Conservation (phyloP, 768 basidiomycete species). For the Auriscalpium microsporum region DNA sequence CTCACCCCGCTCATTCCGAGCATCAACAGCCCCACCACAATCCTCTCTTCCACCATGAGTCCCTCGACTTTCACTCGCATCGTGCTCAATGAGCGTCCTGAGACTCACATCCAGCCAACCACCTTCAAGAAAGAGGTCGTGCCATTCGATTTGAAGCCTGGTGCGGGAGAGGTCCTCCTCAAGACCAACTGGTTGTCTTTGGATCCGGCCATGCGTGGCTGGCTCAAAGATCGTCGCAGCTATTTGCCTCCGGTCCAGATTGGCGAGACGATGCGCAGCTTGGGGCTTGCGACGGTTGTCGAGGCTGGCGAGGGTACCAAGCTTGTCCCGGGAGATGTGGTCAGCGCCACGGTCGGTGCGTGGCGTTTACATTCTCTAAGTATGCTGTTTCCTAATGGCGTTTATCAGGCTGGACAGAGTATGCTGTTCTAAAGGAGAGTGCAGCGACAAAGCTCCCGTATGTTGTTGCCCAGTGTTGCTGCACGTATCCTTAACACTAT, state of each 20-base stretch:
- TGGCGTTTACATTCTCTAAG: neutral
- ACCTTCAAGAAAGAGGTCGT: slow-evolving; percentile 63
- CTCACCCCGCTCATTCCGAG: too few species aligned
- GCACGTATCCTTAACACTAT: neutral
- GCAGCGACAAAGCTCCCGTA: slow-evolving; percentile 47
- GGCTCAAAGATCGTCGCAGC: slow-evolving; percentile 63
- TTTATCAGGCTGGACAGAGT: slow-evolving; percentile 68
- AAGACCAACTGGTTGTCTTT: slow-evolving; percentile 70
- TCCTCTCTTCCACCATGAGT: neutral
- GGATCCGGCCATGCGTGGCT: slow-evolving; percentile 89
- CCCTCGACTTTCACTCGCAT: slow-evolving; percentile 45
- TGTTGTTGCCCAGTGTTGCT: slow-evolving; percentile 16
- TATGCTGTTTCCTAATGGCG: neutral
- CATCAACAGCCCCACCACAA: too few species aligned
- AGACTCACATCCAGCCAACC: slow-evolving; percentile 52
- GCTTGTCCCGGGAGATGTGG: slow-evolving; percentile 60
- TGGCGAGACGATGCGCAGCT: slow-evolving; percentile 57
- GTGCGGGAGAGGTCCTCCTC: slow-evolving; percentile 53
- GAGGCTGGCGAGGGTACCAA: slow-evolving; percentile 44
- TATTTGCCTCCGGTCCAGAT: slow-evolving; percentile 45
- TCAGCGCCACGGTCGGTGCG: slow-evolving; percentile 55
- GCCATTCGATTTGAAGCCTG: slow-evolving; percentile 46
- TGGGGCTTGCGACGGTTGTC: slow-evolving; percentile 59
- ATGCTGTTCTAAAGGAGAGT: slow-evolving; percentile 50
- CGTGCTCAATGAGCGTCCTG: slow-evolving; percentile 70